Evolutionary conservation across 306 rosid species (phyloP).

Genomic region (Pterocarpus santalinus): DNA sequence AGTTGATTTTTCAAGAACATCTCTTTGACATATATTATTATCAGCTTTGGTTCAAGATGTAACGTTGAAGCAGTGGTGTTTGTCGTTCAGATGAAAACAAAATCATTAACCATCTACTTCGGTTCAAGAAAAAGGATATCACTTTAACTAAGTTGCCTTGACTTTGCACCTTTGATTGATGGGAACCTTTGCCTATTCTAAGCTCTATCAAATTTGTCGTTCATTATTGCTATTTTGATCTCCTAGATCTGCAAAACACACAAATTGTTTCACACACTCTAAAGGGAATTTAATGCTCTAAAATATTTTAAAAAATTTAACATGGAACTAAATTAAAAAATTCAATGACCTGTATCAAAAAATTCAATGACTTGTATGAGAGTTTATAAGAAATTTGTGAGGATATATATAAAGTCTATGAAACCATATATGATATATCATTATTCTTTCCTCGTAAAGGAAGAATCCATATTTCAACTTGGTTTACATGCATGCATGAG

Average conservation of each 20-base stretch:
- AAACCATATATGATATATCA: no score
- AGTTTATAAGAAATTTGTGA: no score
- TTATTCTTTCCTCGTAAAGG: no score
- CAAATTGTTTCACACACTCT: no score
- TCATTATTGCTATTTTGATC: background rate
- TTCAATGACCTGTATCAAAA: no score
- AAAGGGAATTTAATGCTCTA: no score
- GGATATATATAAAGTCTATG: no score
- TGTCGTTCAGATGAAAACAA: slow-evolving; percentile 22
- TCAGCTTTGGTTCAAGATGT: background rate
- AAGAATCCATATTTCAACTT: background rate
- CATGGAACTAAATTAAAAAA: no score
- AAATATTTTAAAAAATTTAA: no score
- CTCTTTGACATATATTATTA: background rate
- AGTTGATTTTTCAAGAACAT: no score
- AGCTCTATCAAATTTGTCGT: background rate
- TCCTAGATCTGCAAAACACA: no score
- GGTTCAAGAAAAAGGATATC: background rate
- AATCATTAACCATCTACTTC: slow-evolving; percentile 1
- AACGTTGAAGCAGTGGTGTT: slow-evolving; percentile 16
- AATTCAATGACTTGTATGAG: no score
- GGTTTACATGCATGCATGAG: background rate
- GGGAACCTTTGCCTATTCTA: background rate
- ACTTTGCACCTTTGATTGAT: background rate
- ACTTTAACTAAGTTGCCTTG: slow-evolving; percentile 14